Evolutionary conservation across 768 basidiomycete species (phyloP).

Genomic region (Fistulinella prunicolor): DNA sequence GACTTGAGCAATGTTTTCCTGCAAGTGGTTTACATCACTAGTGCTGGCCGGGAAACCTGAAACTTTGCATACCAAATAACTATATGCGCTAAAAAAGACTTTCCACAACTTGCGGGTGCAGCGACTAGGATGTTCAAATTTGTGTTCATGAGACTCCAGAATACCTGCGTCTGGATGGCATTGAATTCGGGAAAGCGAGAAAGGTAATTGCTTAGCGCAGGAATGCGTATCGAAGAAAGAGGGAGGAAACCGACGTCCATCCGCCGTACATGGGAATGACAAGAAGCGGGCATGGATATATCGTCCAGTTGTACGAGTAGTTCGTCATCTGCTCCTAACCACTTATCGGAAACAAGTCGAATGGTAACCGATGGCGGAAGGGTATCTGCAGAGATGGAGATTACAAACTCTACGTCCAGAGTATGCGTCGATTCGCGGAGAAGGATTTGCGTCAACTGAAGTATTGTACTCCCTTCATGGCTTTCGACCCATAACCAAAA

Average conservation of each 20-base stretch:
- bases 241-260: constrained; percentile 76
- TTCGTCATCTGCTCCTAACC: constrained; percentile 89
- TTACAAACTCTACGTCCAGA: constrained; percentile 72
- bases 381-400: constrained; percentile 61
- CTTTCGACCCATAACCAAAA: constrained; percentile 98
- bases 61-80: constrained; percentile 61
- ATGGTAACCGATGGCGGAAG: constrained; percentile 68
- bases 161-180: constrained; percentile 83
- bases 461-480: constrained; percentile 71
- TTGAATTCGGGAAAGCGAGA: constrained; percentile 60
- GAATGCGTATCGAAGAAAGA: constrained; percentile 47
- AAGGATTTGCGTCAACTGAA: constrained; percentile 72
- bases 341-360: constrained; percentile 83
- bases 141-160: constrained; percentile 78
- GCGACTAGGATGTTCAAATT: constrained; percentile 66
- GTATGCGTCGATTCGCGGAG: constrained; percentile 63
- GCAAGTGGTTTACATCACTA: constrained; percentile 11
- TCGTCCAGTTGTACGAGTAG: constrained; percentile 58
- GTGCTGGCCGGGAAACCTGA: background rate
- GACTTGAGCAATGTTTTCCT: constrained; percentile 60
- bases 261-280: constrained; percentile 55
- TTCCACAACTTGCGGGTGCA: constrained; percentile 79
- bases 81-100: constrained; percentile 68
- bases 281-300: constrained; percentile 70
- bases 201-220: constrained; percentile 43